Evolutionary conservation across 176 grass and related monocot genomes (phyloP).

Genomic region (Eragrostis nindensis): DNA sequence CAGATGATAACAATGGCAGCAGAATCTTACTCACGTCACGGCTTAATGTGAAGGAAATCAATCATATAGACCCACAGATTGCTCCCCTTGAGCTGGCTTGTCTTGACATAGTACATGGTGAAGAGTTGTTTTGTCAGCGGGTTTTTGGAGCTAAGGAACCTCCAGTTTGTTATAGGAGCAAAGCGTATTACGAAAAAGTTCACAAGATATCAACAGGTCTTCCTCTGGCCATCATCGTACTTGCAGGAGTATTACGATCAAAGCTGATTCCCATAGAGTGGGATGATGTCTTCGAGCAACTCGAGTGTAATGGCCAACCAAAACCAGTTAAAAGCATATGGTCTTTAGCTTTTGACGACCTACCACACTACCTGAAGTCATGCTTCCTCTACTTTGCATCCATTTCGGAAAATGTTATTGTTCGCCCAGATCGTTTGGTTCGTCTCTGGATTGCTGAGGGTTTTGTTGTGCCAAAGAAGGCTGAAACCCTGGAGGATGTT

Average conservation of each 20-base stretch:
- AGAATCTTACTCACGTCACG: constrained; percentile 49
- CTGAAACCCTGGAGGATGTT: constrained; percentile 43
- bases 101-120: constrained; percentile 34
- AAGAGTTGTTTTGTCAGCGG: constrained; percentile 34
- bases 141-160: constrained; percentile 48
- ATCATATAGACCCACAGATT: constrained; percentile 35
- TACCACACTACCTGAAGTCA: constrained; percentile 58
- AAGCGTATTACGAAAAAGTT: constrained; percentile 45
- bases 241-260: constrained; percentile 50
- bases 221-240: constrained; percentile 46
- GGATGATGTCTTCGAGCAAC: constrained; percentile 44
- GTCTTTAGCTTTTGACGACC: constrained; percentile 48
- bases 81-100: constrained; percentile 27
- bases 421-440: constrained; percentile 40
- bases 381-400: constrained; percentile 59
- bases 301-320: constrained; percentile 44
- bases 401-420: constrained; percentile 41
- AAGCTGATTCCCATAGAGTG: constrained; percentile 46
- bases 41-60: constrained; percentile 53
- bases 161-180: constrained; percentile 33
- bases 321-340: constrained; percentile 43
- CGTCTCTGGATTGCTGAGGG: constrained; percentile 56
- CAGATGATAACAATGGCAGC: constrained; percentile 38
- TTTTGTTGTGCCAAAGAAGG: constrained; percentile 43
- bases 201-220: constrained; percentile 47